Base-by-base conservation (phyloP, 2,329 filamentous ascomycete genomes). In the Leptographium wingfieldii region DNA sequence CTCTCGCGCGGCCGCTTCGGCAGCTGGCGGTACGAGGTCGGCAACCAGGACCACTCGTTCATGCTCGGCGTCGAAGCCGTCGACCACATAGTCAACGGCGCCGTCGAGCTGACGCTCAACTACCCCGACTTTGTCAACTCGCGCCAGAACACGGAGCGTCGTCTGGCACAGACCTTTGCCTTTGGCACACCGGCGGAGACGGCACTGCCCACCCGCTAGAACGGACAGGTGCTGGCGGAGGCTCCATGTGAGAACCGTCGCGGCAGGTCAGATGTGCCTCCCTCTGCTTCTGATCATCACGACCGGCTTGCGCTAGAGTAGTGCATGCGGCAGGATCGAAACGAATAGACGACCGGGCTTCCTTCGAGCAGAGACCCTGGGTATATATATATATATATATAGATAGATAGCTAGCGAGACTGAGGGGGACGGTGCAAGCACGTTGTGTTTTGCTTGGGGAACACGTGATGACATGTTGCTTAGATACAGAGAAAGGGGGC, bases 11-110 rank as follows among this genome's bases (percentile, higher is more conserved):
- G 94, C 68, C 92, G 94, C 65, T 99, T 99, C 76, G 94, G 94
- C 69, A 92, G 87, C 80, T 99, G 94, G 94, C 83, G 90, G 71
- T 99, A 99, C 79, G 94, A 99, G 77, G 75, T 84, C 66, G 91
- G 90, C 71, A 96, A 96, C 82, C 91, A 96, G 81, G 92, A 96
- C 76, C 92, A 96, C 81, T 92, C 88, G 31, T 96, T 96, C 76
- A 96, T 96, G 92, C 80, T 96, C 64, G 92, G 92, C 71, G 92
- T 96, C 25, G 92, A 96, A 77, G 92, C 92, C 56, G 91, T 85
- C 48, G 92, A 96, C 77, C 84, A 90, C 77, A 90, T 96, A 70
- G 83, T 92, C 74, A 92, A 87, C 73, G 92, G 92, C 66, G 86
- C 89, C 46, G 88, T 92, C 54, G 92, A 96, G 80, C 78, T 96